These are phyloP conservation scores for Prunus mira DNA, from an alignment of 306 rosid genomes.

Conservation along the genomic window DNA sequence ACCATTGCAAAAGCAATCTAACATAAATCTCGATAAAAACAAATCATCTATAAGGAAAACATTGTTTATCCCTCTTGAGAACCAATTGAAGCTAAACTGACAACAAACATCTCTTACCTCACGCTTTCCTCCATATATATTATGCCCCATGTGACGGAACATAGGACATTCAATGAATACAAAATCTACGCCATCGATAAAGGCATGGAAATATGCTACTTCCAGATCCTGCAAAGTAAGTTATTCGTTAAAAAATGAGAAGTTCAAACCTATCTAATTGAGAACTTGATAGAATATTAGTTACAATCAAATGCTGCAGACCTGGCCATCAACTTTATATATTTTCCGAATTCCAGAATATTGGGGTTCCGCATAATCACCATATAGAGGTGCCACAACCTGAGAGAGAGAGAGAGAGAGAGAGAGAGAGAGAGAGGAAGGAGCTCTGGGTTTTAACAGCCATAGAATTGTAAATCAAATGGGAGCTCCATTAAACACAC, in stretches of 20 bases:
- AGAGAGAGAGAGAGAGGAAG: conserved; percentile 24
- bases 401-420: conserved; percentile 1
- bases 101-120: conserved; percentile 46
- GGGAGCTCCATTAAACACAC: not conserved
- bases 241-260: not conserved
- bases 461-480: not conserved
- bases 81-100: conserved; percentile 19
- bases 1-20: not conserved
- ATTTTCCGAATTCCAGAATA: conserved; percentile 58
- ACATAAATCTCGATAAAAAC: not conserved
- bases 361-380: conserved; percentile 57
- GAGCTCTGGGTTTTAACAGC: not conserved
- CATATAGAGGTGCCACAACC: conserved; percentile 82
- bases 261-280: conserved; percentile 1
- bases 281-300: conserved; percentile 10
- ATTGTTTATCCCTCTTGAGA: not conserved
- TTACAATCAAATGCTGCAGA: conserved; percentile 25
- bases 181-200: conserved; percentile 84
- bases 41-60: not conserved
- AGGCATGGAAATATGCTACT: conserved; percentile 70
- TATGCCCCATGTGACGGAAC: conserved; percentile 48
- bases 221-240: conserved; percentile 68
- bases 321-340: conserved; percentile 82
- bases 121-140: conserved; percentile 80
- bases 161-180: conserved; percentile 64